A percentile compares a stretch with the other conserved stretches of the same genome.
phyloP scores from a whole-genome alignment of 495 filamentous ascomycete species.

The Xylaria palmicola region DNA sequence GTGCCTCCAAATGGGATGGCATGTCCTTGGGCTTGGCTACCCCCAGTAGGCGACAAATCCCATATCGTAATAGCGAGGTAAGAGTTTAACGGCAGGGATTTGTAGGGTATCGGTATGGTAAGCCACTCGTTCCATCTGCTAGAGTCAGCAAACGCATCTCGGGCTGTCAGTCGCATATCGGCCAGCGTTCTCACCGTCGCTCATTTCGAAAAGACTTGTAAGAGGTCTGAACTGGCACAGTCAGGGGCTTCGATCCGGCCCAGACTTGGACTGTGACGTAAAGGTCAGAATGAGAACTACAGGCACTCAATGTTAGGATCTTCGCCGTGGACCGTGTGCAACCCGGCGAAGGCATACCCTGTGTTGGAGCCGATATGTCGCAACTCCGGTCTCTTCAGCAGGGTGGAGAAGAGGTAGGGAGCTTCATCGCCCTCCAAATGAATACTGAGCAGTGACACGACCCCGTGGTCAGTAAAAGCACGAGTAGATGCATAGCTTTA shows the following conservation, averaged over 20 bases:
- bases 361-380: constrained; percentile 81
- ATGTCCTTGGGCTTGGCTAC: constrained; percentile 63
- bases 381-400: constrained; percentile 74
- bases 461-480: not conserved
- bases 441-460: constrained; percentile 51
- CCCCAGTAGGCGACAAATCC: constrained; percentile 82
- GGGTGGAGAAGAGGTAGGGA: constrained; percentile 72
- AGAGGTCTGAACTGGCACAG: constrained; percentile 85
- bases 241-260: constrained; percentile 92
- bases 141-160: constrained; percentile 20
- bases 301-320: constrained; percentile 16
- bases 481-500: not conserved
- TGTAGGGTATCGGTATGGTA: constrained; percentile 76
- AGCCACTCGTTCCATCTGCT: constrained; percentile 94
- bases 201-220: constrained; percentile 83
- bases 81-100: constrained; percentile 71
- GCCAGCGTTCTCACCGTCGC: constrained; percentile 45
- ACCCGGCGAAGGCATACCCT: constrained; percentile 37
- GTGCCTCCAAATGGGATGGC: constrained; percentile 92
- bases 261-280: constrained; percentile 92
- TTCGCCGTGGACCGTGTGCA: not conserved
- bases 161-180: not conserved
- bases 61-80: constrained; percentile 92
- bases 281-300: constrained; percentile 73
- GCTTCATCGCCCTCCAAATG: constrained; percentile 84